phyloP scores from a whole-genome alignment of 2,329 filamentous ascomycete species.

The Verticillium klebahnii region DNA sequence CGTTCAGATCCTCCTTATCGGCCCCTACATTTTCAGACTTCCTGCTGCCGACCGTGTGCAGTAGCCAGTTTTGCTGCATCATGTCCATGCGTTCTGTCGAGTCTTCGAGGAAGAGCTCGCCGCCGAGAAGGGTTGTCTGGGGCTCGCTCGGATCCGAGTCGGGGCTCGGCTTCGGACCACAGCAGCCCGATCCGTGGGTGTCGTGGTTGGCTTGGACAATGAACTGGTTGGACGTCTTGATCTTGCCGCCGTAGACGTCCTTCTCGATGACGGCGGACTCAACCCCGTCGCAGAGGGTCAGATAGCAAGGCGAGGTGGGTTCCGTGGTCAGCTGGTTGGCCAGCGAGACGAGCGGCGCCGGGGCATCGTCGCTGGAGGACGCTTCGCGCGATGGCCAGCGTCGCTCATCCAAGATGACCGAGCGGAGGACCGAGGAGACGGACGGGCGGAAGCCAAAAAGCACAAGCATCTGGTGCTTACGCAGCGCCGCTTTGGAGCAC shows the following conservation, averaged over 20 bases:
- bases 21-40: neutral
- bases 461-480: slow-evolving; percentile 47
- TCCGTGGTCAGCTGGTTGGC: slow-evolving; percentile 23
- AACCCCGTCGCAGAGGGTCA: slow-evolving; percentile 47
- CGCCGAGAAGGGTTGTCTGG: slow-evolving; percentile 10
- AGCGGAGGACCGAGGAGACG: slow-evolving; percentile 46
- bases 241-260: slow-evolving; percentile 40
- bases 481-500: slow-evolving; percentile 29
- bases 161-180: neutral
- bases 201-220: slow-evolving; percentile 56
- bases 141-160: neutral
- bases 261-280: slow-evolving; percentile 50
- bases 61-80: slow-evolving; percentile 9
- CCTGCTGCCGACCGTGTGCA: slow-evolving; percentile 1
- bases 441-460: slow-evolving; percentile 48
- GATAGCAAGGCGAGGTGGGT: slow-evolving; percentile 49
- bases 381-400: neutral
- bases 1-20: neutral
- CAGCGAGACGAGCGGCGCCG: neutral
- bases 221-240: slow-evolving; percentile 42
- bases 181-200: slow-evolving; percentile 10
- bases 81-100: slow-evolving; percentile 12
- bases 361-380: neutral
- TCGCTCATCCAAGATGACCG: slow-evolving; percentile 13
- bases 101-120: slow-evolving; percentile 22